Evolutionary conservation across 441 rosid species (phyloP).

Genomic region (Croton laevigatus): DNA sequence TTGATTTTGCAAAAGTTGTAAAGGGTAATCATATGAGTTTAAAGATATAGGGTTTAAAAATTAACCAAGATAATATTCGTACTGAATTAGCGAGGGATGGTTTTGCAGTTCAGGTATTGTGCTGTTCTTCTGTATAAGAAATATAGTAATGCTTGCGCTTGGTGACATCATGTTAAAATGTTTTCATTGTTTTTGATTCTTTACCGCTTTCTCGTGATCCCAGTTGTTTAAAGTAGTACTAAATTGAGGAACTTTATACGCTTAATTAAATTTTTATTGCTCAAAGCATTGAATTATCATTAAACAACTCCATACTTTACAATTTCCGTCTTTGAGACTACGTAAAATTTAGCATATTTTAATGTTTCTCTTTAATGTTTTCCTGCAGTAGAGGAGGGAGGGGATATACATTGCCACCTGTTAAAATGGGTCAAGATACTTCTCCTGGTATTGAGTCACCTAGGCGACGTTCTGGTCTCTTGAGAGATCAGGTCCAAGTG

Average conservation of each 20-base stretch:
- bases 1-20: neutral
- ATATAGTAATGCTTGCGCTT: neutral
- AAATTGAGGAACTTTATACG: neutral
- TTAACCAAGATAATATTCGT: neutral
- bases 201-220: neutral
- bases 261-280: neutral
- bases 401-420: neutral
- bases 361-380: neutral
- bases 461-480: constrained; percentile 64
- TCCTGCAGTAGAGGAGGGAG: neutral
- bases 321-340: neutral
- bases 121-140: no score
- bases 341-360: neutral
- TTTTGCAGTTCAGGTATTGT: no score
- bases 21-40: neutral
- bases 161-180: no score
- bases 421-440: constrained; percentile 53
- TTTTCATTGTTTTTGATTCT: neutral
- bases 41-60: neutral
- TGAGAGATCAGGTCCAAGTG: constrained; percentile 85
- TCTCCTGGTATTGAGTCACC: constrained; percentile 51
- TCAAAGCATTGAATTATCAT: neutral
- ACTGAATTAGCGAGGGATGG: no score
- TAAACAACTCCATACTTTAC: neutral
- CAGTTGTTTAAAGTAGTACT: neutral